These are phyloP conservation scores for Pseudogymnoascus sp. DNA, from an alignment of 2,329 filamentous ascomycete genomes.

Conservation along the genomic window DNA sequence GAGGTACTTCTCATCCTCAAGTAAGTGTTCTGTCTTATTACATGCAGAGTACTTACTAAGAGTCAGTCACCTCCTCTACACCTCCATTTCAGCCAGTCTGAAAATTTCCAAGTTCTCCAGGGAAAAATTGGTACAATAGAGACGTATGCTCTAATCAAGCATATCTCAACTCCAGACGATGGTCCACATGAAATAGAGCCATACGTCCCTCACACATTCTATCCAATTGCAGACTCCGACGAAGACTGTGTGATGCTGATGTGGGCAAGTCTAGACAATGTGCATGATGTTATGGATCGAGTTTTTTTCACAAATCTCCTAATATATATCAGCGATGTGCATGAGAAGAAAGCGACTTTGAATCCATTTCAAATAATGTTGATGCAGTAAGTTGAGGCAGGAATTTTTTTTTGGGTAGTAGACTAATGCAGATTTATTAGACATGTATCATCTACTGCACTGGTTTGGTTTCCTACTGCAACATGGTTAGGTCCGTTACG, in stretches of 20 bases:
- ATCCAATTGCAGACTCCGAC: background rate
- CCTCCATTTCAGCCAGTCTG: constrained; percentile 6
- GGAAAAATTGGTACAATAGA: background rate
- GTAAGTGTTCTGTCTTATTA: background rate
- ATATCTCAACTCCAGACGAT: background rate
- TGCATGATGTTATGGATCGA: background rate
- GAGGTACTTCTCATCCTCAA: background rate
- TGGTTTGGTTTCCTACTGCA: background rate
- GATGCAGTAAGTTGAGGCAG: background rate
- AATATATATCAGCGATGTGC: background rate
- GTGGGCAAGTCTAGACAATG: background rate
- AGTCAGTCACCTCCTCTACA: background rate
- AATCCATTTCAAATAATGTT: background rate
- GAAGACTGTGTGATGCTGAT: background rate
- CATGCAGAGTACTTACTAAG: background rate
- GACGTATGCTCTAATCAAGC: background rate
- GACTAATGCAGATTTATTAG: background rate
- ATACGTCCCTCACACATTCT: background rate
- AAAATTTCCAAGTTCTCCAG: background rate
- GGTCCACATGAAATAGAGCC: background rate
- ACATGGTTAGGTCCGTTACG: background rate
- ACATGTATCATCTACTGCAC: background rate
- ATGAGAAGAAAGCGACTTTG: background rate
- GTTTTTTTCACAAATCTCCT: constrained; percentile 2
- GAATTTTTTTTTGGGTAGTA: background rate